These are phyloP conservation scores for Penicillium cinerascens DNA, from an alignment of 495 filamentous ascomycete genomes.

Conservation along the genomic window DNA sequence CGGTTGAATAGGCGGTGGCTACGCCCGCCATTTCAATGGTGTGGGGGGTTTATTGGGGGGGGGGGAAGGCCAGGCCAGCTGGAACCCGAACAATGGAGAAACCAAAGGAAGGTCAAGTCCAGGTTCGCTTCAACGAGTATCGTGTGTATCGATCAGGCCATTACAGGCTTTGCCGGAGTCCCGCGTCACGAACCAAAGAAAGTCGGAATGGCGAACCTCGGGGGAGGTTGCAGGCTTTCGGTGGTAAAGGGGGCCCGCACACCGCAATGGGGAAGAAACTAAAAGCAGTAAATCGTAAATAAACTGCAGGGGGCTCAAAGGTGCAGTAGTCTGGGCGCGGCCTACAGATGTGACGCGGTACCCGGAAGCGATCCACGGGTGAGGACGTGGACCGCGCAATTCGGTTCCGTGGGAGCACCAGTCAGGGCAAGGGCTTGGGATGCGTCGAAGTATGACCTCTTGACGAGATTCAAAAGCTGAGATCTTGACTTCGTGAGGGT, in stretches of 20 bases:
- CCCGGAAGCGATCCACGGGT: conserved; percentile 20
- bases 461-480: not conserved
- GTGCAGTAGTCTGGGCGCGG: not conserved
- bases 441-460: not conserved
- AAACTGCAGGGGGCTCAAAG: conserved; percentile 14
- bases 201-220: conserved; percentile 2
- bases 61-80: conserved; percentile 43
- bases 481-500: not conserved
- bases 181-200: conserved; percentile 8
- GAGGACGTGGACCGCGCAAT: conserved; percentile 10
- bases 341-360: not conserved
- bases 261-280: conserved; percentile 17
- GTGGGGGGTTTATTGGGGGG: conserved; percentile 3
- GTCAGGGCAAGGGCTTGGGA: not conserved
- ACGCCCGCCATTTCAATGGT: conserved; percentile 45
- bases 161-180: conserved; percentile 24
- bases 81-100: conserved; percentile 23
- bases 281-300: conserved; percentile 43
- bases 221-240: conserved; percentile 6
- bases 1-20: conserved; percentile 39
- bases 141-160: conserved; percentile 32
- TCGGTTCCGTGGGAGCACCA: conserved; percentile 16
- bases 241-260: conserved; percentile 15
- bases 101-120: conserved; percentile 10
- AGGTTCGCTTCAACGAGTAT: conserved; percentile 10